phyloP scores from a whole-genome alignment of 2,329 filamentous ascomycete species.

The Sporothrix sp. region DNA sequence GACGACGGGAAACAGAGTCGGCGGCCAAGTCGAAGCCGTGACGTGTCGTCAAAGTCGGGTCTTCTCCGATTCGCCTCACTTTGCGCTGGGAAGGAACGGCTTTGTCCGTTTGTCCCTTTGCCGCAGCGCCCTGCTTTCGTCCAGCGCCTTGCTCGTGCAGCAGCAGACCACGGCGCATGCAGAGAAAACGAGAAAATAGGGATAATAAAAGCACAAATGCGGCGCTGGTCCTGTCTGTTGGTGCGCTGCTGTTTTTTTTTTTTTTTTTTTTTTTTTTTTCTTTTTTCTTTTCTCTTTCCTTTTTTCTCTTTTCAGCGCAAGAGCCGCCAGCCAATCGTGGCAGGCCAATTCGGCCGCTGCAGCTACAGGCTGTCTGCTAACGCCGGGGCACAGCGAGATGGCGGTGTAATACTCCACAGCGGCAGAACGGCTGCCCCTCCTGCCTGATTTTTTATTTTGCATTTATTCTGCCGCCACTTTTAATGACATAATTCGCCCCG shows the following conservation, averaged over 20 bases:
- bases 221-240: too few relatives aligned
- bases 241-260: neutral
- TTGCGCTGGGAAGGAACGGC: too few relatives aligned
- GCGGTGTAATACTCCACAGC: slow-evolving; percentile 8
- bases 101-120: too few relatives aligned
- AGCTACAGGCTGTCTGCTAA: too few relatives aligned
- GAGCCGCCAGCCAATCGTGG: slow-evolving; percentile 3
- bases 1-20: neutral
- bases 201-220: too few relatives aligned
- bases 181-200: too few relatives aligned
- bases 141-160: too few relatives aligned
- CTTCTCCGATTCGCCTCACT: neutral
- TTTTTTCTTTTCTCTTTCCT: neutral
- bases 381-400: too few relatives aligned
- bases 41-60: too few relatives aligned
- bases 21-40: neutral
- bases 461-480: neutral
- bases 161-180: too few relatives aligned
- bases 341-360: neutral
- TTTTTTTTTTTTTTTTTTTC: neutral
- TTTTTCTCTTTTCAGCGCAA: slow-evolving; percentile 8
- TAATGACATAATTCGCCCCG: neutral
- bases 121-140: too few relatives aligned
- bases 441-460: neutral
- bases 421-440: slow-evolving; percentile 4